Evolutionary conservation across 768 basidiomycete genomes (phyloP).

Genomic region (Strobilomyces echinocephalus): DNA sequence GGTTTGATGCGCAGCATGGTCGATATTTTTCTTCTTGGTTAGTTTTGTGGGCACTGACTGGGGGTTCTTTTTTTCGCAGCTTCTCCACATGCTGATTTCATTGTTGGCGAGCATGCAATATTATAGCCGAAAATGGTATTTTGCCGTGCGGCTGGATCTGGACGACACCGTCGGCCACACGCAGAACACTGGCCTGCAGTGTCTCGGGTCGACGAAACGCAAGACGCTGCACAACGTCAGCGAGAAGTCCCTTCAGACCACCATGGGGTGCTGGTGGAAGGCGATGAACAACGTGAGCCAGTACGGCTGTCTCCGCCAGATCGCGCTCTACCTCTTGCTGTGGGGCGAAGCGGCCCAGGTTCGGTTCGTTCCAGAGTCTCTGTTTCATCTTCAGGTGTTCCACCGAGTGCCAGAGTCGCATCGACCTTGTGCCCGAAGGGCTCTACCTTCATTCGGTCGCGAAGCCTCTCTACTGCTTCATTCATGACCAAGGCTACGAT

Average conservation of each 20-base stretch:
- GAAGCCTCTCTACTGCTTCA: conserved; percentile 93
- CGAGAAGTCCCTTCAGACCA: conserved; percentile 70
- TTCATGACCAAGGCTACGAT: conserved; percentile 97
- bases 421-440: conserved; percentile 92
- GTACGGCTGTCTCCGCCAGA: conserved; percentile 94
- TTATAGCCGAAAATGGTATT: conserved; percentile 99
- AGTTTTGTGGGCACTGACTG: conserved; percentile 7
- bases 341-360: conserved; percentile 99
- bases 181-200: conserved; percentile 86
- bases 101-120: conserved; percentile 97
- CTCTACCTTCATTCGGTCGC: conserved; percentile 85
- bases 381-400: conserved; percentile 99
- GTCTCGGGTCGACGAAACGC: conserved; percentile 69
- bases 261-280: conserved; percentile 89
- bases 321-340: conserved; percentile 90
- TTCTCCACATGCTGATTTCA: conserved; percentile 97
- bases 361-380: conserved; percentile 91
- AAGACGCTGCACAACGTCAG: conserved; percentile 51
- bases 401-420: conserved; percentile 91
- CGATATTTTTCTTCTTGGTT: conserved; percentile 5
- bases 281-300: conserved; percentile 99
- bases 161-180: conserved; percentile 93
- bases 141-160: conserved; percentile 96
- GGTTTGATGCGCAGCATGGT: conserved; percentile 98
- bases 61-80: conserved; percentile 74